Evolutionary conservation across 371 early-diverging fungal genomes (phyloP), one percentile per base, ranked within the genome.

Genomic region (Scutellospora calospora): DNA sequence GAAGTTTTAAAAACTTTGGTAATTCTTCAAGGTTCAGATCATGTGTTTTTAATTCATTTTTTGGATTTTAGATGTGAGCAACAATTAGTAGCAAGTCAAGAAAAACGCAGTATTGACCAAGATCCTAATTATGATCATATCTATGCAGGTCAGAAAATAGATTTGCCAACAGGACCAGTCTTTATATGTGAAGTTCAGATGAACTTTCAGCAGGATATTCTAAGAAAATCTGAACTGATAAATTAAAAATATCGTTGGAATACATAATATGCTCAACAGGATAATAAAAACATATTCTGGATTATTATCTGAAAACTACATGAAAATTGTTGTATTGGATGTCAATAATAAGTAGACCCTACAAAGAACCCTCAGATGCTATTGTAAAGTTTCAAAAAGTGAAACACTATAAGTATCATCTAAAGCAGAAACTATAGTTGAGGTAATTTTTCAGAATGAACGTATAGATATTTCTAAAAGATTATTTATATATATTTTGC

Each of bases 311-410:
- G 31, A 52, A 45, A 31, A 74, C 54, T 74, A 74, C 35, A 74
- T 74, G 57, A 52, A 79, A 68, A 55, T 79, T 29, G 12, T 68
- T 16, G 69, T 79, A 68, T 79, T 79, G 69, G 79, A 4, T 79
- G 51, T 18, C 51, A 79, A 45, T 79, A 27, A 62, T 79, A n/a
- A n/a, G n/a, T n/a, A n/a, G n/a, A n/a, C n/a, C n/a, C n/a, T n/a
- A n/a, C n/a, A n/a, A n/a, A n/a, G n/a, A n/a, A n/a, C n/a, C n/a
- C n/a, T n/a, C n/a, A n/a, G n/a, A n/a, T n/a, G n/a, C n/a, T n/a
- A n/a, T n/a, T n/a, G n/a, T n/a, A n/a, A n/a, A n/a, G n/a, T n/a
- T n/a, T n/a, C n/a, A n/a, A n/a, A n/a, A n/a, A n/a, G n/a, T n/a
- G n/a, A n/a, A n/a, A n/a, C n/a, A n/a, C n/a, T n/a, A n/a, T n/a